These are phyloP conservation scores for Arabidopsis arenosa DNA, from an alignment of 345 rosid species.

Conservation along the genomic window DNA sequence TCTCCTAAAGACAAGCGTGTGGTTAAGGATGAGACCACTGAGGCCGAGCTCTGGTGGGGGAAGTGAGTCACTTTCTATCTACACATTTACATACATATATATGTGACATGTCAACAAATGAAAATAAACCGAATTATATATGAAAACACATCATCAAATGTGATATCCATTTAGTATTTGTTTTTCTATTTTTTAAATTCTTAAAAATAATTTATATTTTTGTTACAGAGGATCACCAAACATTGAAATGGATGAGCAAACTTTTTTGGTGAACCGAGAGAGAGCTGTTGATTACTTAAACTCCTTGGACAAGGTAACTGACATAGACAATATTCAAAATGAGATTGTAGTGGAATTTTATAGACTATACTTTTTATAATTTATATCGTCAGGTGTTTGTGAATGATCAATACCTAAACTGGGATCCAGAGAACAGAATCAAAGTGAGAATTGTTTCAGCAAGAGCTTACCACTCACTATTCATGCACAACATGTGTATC, in stretches of 20 bases:
- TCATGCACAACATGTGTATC: conserved; percentile 99
- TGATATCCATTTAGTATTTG: neutral
- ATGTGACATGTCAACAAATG: neutral
- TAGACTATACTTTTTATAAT: neutral
- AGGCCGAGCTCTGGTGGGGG: conserved; percentile 89
- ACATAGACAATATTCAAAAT: neutral
- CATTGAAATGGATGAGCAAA: conserved; percentile 97
- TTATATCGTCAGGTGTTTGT: conserved; percentile 70
- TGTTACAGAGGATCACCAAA: conserved; percentile 89
- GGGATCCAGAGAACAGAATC: conserved; percentile 85
- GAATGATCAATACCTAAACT: conserved; percentile 92
- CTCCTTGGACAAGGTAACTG: conserved; percentile 83
- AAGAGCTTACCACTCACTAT: conserved; percentile 95
- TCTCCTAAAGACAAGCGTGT: conserved; percentile 93
- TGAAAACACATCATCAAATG: neutral
- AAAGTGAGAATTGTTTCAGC: conserved; percentile 97
- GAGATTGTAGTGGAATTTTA: neutral
- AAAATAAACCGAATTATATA: no score
- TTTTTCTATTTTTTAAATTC: no score
- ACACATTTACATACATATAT: neutral
- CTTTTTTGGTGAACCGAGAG: conserved; percentile 94
- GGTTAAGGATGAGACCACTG: conserved; percentile 75
- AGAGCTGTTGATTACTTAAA: conserved; percentile 99
- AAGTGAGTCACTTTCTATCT: conserved; percentile 58
- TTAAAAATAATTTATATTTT: no score